Base-by-base conservation (phyloP, 139 green algal species). In the Coelastrella sp. region DNA sequence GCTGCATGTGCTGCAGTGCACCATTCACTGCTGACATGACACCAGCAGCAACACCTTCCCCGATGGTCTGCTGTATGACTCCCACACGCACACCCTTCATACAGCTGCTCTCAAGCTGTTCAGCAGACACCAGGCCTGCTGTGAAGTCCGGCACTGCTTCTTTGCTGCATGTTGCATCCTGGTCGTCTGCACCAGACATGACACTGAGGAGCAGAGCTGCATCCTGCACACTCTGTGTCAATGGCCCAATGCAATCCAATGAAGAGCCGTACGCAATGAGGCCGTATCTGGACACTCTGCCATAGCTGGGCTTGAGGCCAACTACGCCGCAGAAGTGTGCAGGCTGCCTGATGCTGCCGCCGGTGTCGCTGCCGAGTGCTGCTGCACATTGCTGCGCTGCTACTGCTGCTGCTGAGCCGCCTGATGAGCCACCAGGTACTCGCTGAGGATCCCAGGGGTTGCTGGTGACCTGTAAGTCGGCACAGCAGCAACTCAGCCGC, bases 251-350 rank as follows among this genome's bases (percentile, higher is more conserved):
- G 20, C 74, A 91, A 92, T 99, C 98, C 68, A 99, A 93, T 19
- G 95, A 98, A 5, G 96, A 99, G 3, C 95, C 98, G 85, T 99
- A 99, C 0, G 97, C 95, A n/a, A 99, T 93, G 59, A 99, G 93
- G 23, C 98, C 98, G 81, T 96, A 96, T 10, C 98, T 94, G 0
- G 95, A 98, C 14, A 99, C 95, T 0, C 94, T 93, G 3, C 98
- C 98, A 81, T 99, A 99, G 3, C 96, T 99, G 6, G 98, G 98
- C 95, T 99, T 99, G 10, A 99, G 73, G 5, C 98, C 98, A 10
- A 99, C 97, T 3, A 98, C 94, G 6, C 98, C 98, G 86, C 98
- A 99, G 89, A 99, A 99, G 88, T 96, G 94, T 0, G 98, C 98
- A 11, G 98, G 98, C 93, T 99, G 97, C 4, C 98, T 92, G 47